phyloP scores from a whole-genome alignment of 345 rosid species.

The Viola odorata region DNA sequence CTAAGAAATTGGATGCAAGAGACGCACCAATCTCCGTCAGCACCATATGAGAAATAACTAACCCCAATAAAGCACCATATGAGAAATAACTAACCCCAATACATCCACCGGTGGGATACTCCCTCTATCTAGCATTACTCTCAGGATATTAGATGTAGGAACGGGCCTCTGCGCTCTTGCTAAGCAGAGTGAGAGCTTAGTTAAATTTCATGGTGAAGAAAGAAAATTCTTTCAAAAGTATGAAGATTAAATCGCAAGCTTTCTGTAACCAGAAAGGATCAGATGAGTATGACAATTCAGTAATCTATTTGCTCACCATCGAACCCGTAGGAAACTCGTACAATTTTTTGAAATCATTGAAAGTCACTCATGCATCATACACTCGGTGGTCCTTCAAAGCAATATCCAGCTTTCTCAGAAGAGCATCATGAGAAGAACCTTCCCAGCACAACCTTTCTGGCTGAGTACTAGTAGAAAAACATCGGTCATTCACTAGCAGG shows the following conservation, averaged over 20 bases:
- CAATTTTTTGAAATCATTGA: conserved; percentile 48
- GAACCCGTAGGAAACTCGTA: conserved; percentile 48
- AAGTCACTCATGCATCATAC: conserved; percentile 63
- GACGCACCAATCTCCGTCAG: conserved; percentile 62
- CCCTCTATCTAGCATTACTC: conserved; percentile 48
- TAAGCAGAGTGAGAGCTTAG: conserved; percentile 50
- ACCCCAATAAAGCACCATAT: too few species aligned
- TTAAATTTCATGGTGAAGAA: conserved; percentile 31
- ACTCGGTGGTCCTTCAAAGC: conserved; percentile 40
- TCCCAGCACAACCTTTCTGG: conserved; percentile 42
- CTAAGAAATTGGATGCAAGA: conserved; percentile 59
- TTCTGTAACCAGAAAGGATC: conserved; percentile 48
- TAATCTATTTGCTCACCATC: conserved; percentile 39
- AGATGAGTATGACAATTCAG: conserved; percentile 57
- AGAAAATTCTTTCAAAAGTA: conserved; percentile 32
- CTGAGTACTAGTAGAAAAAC: conserved; percentile 13
- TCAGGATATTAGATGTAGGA: conserved; percentile 47
- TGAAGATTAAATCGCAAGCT: conserved; percentile 45
- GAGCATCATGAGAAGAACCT: conserved; percentile 39
- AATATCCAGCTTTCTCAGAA: conserved; percentile 54
- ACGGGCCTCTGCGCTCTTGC: conserved; percentile 66
- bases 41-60: too few species aligned
- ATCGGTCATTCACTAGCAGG: neutral
- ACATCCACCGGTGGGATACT: conserved; percentile 28
- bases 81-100: conserved; percentile 43